phyloP scores from a whole-genome alignment of 208 protist species.

The Leishmania arabica region DNA sequence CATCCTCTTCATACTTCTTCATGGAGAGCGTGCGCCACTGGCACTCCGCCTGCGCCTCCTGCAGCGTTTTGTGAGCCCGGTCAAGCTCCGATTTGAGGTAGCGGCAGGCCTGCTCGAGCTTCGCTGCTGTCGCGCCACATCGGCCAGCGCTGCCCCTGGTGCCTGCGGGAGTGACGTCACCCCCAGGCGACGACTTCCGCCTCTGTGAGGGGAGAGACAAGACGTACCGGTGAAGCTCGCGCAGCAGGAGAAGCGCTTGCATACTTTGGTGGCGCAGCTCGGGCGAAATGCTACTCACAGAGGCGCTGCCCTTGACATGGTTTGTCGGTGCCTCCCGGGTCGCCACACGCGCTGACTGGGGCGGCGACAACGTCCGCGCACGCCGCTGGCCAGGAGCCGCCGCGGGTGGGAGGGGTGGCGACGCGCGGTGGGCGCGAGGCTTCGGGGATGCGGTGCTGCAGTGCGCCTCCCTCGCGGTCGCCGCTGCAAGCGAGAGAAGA shows the following conservation, averaged over 20 bases:
- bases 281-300: not conserved
- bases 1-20: constrained; percentile 32
- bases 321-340: not conserved
- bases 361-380: constrained; percentile 6
- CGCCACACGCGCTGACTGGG: too few relatives aligned
- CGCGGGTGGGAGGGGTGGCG: not conserved
- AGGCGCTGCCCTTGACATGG: not conserved
- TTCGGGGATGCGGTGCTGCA: constrained; percentile 2
- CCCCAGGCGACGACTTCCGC: not conserved
- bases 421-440: not conserved
- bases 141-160: not conserved
- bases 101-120: constrained; percentile 48
- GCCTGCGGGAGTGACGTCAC: not conserved
- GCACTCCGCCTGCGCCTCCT: constrained; percentile 45
- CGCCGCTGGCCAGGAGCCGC: not conserved
- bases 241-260: constrained; percentile 6
- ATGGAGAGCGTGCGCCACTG: constrained; percentile 31
- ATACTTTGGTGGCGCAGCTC: not conserved
- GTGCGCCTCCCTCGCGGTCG: not conserved
- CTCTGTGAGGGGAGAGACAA: not conserved
- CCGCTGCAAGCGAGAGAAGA: not conserved
- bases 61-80: not conserved
- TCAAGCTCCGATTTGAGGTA: constrained; percentile 39
- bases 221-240: not conserved
- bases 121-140: not conserved